These are phyloP conservation scores for Graphiopsis chlorocephala DNA, from an alignment of 2,329 filamentous ascomycete genomes.

Conservation along the genomic window DNA sequence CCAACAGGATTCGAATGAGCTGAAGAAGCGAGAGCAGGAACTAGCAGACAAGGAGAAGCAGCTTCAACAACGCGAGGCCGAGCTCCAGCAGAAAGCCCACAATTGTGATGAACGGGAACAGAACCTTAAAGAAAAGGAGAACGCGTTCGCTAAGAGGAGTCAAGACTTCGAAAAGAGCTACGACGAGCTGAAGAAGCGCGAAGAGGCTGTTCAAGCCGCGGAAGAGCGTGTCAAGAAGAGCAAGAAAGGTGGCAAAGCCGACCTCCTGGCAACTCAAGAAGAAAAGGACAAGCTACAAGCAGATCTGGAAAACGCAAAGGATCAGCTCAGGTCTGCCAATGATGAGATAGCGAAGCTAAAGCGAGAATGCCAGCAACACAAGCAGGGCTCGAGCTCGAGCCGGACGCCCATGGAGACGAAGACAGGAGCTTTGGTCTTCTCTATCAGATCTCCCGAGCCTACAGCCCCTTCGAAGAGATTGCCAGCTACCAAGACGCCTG, in stretches of 20 bases:
- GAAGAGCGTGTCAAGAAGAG: conserved; percentile 16
- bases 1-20: background rate
- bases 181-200: conserved; percentile 14
- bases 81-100: background rate
- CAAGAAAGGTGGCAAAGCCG: conserved; percentile 15
- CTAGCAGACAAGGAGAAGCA: background rate
- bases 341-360: background rate
- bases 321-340: background rate
- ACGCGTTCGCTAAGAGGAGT: background rate
- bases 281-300: background rate
- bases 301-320: background rate
- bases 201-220: conserved; percentile 14
- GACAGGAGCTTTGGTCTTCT: background rate
- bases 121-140: background rate
- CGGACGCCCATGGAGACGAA: background rate
- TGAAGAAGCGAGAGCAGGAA: background rate
- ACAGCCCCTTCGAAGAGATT: background rate
- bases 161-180: conserved; percentile 12
- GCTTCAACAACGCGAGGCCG: background rate
- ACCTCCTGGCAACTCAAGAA: conserved; percentile 9
- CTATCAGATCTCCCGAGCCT: background rate
- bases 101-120: background rate
- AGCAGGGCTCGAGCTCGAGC: background rate
- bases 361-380: background rate
- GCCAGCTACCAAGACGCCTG: background rate